Evolutionary conservation across 495 filamentous ascomycete species (phyloP).

Genomic region (Cairneyella variabilis): DNA sequence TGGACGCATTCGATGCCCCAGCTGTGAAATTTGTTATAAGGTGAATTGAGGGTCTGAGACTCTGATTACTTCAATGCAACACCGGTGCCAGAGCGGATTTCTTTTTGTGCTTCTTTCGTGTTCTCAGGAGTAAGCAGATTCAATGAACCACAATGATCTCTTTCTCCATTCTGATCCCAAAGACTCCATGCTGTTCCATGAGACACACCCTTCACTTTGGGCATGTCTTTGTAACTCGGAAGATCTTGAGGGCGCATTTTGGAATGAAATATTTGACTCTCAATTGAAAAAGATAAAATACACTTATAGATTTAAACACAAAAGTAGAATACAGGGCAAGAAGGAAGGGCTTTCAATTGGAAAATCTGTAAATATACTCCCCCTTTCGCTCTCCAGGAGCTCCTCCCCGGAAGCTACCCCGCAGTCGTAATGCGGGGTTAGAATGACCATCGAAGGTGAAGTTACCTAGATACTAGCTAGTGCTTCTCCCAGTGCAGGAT

Average conservation of each 20-base stretch:
- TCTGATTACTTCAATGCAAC: slow-evolving; percentile 51
- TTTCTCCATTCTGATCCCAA: slow-evolving; percentile 57
- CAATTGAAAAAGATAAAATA: no score
- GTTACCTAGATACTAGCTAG: no score
- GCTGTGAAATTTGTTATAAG: slow-evolving; percentile 25
- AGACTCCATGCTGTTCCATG: slow-evolving; percentile 65
- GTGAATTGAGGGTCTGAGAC: background rate
- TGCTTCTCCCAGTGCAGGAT: no score
- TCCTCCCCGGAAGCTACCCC: no score
- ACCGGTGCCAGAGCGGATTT: slow-evolving; percentile 52
- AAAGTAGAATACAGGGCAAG: no score
- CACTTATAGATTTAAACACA: no score
- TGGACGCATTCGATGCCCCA: slow-evolving; percentile 51
- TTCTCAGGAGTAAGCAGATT: slow-evolving; percentile 56
- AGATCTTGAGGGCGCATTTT: slow-evolving; percentile 25
- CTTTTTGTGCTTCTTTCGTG: slow-evolving; percentile 44
- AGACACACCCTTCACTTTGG: slow-evolving; percentile 54
- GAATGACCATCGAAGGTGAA: no score
- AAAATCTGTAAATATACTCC: no score
- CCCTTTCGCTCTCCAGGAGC: no score
- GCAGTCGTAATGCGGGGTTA: no score
- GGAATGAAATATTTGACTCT: background rate
- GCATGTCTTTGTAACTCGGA: slow-evolving; percentile 55
- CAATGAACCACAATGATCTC: slow-evolving; percentile 52
- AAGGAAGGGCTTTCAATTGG: no score